A percentile compares a stretch with the other conserved stretches of the same genome.
Conservation (phyloP, 2,329 filamentous ascomycete genomes). For the Sporothrix pseudoabietina region DNA sequence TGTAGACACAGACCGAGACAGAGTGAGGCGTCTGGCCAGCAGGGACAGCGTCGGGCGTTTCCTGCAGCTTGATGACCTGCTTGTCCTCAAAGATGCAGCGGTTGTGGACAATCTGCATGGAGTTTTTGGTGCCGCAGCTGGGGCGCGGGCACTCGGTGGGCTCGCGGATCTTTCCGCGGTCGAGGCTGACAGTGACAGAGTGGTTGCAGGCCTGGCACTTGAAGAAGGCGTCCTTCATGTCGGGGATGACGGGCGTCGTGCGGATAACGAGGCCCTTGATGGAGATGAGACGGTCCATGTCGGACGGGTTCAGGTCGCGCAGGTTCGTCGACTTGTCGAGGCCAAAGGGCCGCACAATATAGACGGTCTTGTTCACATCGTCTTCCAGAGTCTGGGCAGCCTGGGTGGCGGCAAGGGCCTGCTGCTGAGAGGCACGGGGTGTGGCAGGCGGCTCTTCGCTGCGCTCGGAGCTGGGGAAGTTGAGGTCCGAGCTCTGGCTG, state of each 20-base stretch:
- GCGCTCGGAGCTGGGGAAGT: slow-evolving; percentile 77
- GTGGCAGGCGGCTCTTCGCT: slow-evolving; percentile 54
- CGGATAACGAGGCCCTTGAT: slow-evolving; percentile 96
- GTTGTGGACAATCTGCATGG: slow-evolving; percentile 98
- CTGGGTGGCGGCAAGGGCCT: slow-evolving; percentile 38
- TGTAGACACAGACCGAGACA: slow-evolving; percentile 93
- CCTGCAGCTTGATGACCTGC: slow-evolving; percentile 97
- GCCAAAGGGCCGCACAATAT: slow-evolving; percentile 86
- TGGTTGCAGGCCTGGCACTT: slow-evolving; percentile 92
- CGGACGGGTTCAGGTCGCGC: slow-evolving; percentile 81
- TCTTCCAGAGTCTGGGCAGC: slow-evolving; percentile 61
- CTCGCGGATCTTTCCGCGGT: slow-evolving; percentile 94
- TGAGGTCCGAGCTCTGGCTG: slow-evolving; percentile 69
- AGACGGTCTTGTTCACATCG: slow-evolving; percentile 77
- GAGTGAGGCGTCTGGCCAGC: slow-evolving; percentile 97
- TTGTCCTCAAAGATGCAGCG: slow-evolving; percentile 94
- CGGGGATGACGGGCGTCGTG: slow-evolving; percentile 92
- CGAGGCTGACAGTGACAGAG: slow-evolving; percentile 85
- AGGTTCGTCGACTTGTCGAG: slow-evolving; percentile 86
- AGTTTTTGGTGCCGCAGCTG: slow-evolving; percentile 82
- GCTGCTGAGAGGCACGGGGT: slow-evolving; percentile 48
- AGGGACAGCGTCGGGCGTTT: slow-evolving; percentile 92
- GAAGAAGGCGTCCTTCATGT: slow-evolving; percentile 99
- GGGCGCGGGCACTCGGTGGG: slow-evolving; percentile 85
- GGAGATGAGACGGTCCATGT: slow-evolving; percentile 94